phyloP scores from a whole-genome alignment of 805 yeast species.

The Candida saitoana region DNA sequence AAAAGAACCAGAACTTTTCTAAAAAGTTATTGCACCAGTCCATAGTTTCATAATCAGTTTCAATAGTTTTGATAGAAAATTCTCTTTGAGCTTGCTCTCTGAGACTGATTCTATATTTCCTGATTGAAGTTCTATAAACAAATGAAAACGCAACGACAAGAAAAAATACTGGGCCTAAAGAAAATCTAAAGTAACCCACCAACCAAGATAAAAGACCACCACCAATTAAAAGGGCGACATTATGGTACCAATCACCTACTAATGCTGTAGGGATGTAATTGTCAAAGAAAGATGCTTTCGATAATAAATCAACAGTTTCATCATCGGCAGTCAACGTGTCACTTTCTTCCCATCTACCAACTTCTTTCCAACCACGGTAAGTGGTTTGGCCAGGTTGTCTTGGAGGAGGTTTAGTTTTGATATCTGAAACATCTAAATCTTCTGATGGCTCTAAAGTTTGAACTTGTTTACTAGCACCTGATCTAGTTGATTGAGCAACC shows the following conservation, averaged over 20 bases:
- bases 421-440: constrained; percentile 31
- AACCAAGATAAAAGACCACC: constrained; percentile 75
- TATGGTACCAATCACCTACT: constrained; percentile 97
- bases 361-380: constrained; percentile 91
- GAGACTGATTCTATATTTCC: constrained; percentile 68
- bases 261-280: constrained; percentile 66
- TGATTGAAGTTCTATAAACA: constrained; percentile 77
- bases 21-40: constrained; percentile 92
- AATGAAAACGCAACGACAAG: constrained; percentile 59
- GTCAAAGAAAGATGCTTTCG: constrained; percentile 71
- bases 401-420: constrained; percentile 35
- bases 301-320: constrained; percentile 64
- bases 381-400: constrained; percentile 60
- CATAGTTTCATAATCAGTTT: constrained; percentile 86
- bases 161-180: constrained; percentile 77
- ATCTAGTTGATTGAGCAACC: background rate
- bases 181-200: constrained; percentile 71
- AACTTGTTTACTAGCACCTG: background rate
- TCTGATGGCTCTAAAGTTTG: constrained; percentile 25
- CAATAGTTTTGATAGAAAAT: constrained; percentile 72
- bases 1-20: constrained; percentile 85
- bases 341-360: constrained; percentile 76
- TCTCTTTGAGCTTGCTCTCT: constrained; percentile 85
- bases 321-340: constrained; percentile 66
- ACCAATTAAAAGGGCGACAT: constrained; percentile 62